Evolutionary conservation across 352 stramenopile species (phyloP).

Genomic region (Globisporangium echinulatum): DNA sequence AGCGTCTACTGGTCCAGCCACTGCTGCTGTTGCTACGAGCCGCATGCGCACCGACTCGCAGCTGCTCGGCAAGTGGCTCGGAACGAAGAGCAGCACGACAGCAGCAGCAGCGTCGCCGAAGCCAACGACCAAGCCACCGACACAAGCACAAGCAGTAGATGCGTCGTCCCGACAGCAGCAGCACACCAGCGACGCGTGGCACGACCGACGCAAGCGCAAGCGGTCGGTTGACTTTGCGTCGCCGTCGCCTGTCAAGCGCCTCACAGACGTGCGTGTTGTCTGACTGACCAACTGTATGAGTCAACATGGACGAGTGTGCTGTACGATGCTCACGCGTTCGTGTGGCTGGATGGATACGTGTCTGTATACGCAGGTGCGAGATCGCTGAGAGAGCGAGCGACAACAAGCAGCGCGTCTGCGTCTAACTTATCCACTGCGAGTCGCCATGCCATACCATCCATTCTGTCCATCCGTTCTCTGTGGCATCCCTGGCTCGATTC

Average conservation of each 20-base stretch:
- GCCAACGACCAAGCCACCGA: neutral
- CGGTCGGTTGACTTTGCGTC: conserved; percentile 7
- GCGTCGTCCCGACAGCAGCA: neutral
- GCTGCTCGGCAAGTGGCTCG: conserved; percentile 11
- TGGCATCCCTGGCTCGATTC: neutral
- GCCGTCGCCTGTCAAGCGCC: neutral
- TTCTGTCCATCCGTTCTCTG: too few relatives aligned
- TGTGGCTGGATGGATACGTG: too few relatives aligned
- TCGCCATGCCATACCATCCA: too few relatives aligned
- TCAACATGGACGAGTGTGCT: too few relatives aligned
- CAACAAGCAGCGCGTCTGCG: too few relatives aligned
- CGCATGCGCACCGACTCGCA: conserved; percentile 11
- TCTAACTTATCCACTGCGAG: too few relatives aligned
- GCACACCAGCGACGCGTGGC: neutral
- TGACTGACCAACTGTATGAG: neutral
- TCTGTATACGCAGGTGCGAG: too few relatives aligned
- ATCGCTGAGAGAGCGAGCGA: too few relatives aligned
- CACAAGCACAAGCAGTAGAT: neutral
- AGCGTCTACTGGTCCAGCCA: too few relatives aligned
- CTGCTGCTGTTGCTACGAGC: neutral
- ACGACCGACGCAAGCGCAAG: conserved; percentile 5
- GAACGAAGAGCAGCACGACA: neutral
- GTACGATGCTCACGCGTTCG: too few relatives aligned
- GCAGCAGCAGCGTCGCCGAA: too few relatives aligned
- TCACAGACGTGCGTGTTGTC: neutral